phyloP scores from a whole-genome alignment of 2,329 filamentous ascomycete species.

The Hyphodiscus sp. region DNA sequence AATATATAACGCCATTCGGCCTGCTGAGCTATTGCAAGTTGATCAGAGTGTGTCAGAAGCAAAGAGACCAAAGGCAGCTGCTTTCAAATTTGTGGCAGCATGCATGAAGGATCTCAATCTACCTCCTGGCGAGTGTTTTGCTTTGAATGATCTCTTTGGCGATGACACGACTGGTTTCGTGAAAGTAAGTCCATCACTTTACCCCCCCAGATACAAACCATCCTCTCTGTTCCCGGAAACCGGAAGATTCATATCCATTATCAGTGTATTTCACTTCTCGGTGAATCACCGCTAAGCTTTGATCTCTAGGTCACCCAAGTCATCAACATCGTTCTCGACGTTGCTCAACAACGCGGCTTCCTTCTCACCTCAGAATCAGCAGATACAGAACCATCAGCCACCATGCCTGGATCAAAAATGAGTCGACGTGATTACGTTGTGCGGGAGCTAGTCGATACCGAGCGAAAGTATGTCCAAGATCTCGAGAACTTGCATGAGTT shows the following conservation, averaged over 20 bases:
- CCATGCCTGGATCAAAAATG: slow-evolving; percentile 53
- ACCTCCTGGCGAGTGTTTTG: slow-evolving; percentile 76
- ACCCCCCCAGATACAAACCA: neutral
- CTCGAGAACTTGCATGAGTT: slow-evolving; percentile 88
- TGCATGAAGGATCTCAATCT: slow-evolving; percentile 76
- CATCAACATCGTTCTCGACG: slow-evolving; percentile 85
- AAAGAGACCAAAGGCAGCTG: slow-evolving; percentile 78
- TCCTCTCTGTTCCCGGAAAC: neutral
- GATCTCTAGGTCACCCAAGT: slow-evolving; percentile 73
- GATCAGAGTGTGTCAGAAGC: slow-evolving; percentile 59
- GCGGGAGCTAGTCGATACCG: slow-evolving; percentile 85
- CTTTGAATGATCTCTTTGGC: slow-evolving; percentile 84
- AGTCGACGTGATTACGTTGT: slow-evolving; percentile 80
- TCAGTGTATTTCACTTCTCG: neutral
- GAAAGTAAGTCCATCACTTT: slow-evolving; percentile 52
- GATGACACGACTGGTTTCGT: slow-evolving; percentile 96
- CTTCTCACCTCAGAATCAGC: slow-evolving; percentile 57
- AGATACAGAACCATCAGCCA: slow-evolving; percentile 38
- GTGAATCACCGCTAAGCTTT: neutral
- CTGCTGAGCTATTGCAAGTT: slow-evolving; percentile 59
- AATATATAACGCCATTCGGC: slow-evolving; percentile 82
- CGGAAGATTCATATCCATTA: neutral
- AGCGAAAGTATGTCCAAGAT: slow-evolving; percentile 97
- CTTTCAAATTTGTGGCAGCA: slow-evolving; percentile 88
- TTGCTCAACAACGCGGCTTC: slow-evolving; percentile 71